These are phyloP conservation scores for Grigorovia jiainica DNA, from an alignment of 805 yeast genomes.

Conservation along the genomic window DNA sequence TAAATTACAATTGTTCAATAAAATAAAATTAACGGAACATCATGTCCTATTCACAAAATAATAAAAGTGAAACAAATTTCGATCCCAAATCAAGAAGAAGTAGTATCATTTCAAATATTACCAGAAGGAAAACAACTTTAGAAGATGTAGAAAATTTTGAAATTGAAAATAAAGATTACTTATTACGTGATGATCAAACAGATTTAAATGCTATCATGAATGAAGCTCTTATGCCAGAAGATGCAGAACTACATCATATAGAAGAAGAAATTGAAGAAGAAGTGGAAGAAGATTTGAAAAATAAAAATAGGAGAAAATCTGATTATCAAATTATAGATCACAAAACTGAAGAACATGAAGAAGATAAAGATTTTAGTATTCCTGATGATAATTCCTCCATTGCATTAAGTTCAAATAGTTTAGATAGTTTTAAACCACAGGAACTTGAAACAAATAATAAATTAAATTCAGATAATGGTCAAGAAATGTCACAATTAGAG, in stretches of 20 bases:
- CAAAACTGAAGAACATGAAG: not conserved
- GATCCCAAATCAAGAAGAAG: not conserved
- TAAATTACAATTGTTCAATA: too few relatives aligned
- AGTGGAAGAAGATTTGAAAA: not conserved
- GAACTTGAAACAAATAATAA: not conserved
- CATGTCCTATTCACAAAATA: not conserved
- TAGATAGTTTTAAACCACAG: not conserved
- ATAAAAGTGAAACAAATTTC: not conserved
- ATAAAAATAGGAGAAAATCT: not conserved
- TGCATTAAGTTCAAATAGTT: not conserved
- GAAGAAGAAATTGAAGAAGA: not conserved
- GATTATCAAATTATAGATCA: not conserved
- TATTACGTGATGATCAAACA: not conserved
- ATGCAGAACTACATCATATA: not conserved
- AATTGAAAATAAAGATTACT: constrained; percentile 1
- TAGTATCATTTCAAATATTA: not conserved
- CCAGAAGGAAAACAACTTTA: not conserved
- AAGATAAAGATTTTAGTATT: not conserved
- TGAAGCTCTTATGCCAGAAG: not conserved
- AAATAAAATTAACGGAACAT: too few relatives aligned
- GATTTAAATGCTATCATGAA: not conserved
- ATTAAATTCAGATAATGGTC: not conserved
- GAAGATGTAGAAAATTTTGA: not conserved
- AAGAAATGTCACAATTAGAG: not conserved
- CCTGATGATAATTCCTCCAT: not conserved